Evolutionary conservation across 2,329 filamentous ascomycete species (phyloP).

Genomic region (Lachnellula suecica): DNA sequence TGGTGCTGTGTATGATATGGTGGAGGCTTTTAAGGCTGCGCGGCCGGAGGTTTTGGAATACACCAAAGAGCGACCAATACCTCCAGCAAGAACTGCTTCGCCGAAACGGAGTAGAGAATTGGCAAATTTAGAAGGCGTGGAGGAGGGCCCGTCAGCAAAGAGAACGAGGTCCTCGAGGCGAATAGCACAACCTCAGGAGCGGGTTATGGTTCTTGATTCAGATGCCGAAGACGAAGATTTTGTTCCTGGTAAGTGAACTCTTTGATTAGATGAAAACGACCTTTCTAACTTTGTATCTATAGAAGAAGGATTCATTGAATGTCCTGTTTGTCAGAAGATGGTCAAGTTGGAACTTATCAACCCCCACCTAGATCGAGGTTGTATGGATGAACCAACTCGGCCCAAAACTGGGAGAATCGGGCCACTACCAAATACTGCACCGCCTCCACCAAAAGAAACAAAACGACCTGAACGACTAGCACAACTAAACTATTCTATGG

Average conservation of each 20-base stretch:
- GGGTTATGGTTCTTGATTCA: slow-evolving; percentile 33
- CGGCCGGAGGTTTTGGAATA: slow-evolving; percentile 63
- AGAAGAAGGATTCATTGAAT: slow-evolving; percentile 66
- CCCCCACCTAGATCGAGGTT: slow-evolving; percentile 68
- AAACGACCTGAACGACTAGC: slow-evolving; percentile 50
- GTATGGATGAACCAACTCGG: slow-evolving; percentile 18
- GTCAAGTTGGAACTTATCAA: slow-evolving; percentile 83
- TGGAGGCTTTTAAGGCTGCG: slow-evolving; percentile 71
- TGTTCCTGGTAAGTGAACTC: slow-evolving; percentile 24
- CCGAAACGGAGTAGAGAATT: slow-evolving; percentile 54
- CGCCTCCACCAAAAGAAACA: slow-evolving; percentile 24
- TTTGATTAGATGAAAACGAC: background rate
- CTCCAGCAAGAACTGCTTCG: slow-evolving; percentile 18
- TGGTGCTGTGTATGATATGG: slow-evolving; percentile 79
- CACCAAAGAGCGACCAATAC: slow-evolving; percentile 48
- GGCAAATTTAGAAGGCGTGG: slow-evolving; percentile 25
- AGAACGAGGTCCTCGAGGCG: slow-evolving; percentile 51
- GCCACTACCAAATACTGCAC: slow-evolving; percentile 1
- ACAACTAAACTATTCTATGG: slow-evolving; percentile 78
- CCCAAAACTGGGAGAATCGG: background rate
- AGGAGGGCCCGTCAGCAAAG: slow-evolving; percentile 41
- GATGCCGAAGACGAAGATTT: slow-evolving; percentile 29
- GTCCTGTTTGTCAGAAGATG: slow-evolving; percentile 72
- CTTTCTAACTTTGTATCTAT: slow-evolving; percentile 5
- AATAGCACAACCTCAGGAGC: slow-evolving; percentile 41